A percentile compares a stretch with the other conserved stretches of the same genome.
Conservation (phyloP, 257 asterid genomes). For the Penstemon davidsonii region DNA sequence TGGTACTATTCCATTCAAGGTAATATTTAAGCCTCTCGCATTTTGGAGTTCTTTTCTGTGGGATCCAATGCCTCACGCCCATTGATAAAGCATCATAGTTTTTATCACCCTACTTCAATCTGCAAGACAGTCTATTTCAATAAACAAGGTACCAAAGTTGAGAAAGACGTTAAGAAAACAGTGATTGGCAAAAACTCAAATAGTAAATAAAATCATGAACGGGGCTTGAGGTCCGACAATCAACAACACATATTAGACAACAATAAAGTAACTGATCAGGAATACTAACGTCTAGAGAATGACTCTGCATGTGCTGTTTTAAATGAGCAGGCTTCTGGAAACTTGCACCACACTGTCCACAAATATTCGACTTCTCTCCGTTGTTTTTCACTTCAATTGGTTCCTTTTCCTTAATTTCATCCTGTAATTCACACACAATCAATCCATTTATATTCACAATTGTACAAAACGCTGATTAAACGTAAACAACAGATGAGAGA, state of each 20-base stretch:
- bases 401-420: constrained; percentile 39
- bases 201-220: too few relatives aligned
- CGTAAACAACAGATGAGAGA: background rate
- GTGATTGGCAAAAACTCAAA: background rate
- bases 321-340: constrained; percentile 82
- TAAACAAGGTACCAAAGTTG: background rate
- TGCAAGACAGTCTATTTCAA: constrained; percentile 24
- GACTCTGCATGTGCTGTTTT: constrained; percentile 93
- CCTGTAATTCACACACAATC: constrained; percentile 33
- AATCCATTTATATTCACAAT: background rate
- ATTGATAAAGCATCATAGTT: constrained; percentile 30
- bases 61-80: constrained; percentile 99
- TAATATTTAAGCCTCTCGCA: constrained; percentile 67
- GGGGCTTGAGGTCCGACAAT: too few relatives aligned
- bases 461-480: background rate
- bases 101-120: constrained; percentile 18
- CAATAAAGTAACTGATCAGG: background rate
- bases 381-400: constrained; percentile 21
- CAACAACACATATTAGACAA: too few relatives aligned
- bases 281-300: constrained; percentile 62
- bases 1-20: constrained; percentile 96
- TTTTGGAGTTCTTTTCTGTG: constrained; percentile 87
- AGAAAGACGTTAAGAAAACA: background rate
- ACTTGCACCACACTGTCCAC: constrained; percentile 66
- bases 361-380: constrained; percentile 40